Percentiles rank a stretch among this genome's conserved stretches.
Conservation (phyloP, 169 alveolate species). For the Plasmodium sp. region DNA sequence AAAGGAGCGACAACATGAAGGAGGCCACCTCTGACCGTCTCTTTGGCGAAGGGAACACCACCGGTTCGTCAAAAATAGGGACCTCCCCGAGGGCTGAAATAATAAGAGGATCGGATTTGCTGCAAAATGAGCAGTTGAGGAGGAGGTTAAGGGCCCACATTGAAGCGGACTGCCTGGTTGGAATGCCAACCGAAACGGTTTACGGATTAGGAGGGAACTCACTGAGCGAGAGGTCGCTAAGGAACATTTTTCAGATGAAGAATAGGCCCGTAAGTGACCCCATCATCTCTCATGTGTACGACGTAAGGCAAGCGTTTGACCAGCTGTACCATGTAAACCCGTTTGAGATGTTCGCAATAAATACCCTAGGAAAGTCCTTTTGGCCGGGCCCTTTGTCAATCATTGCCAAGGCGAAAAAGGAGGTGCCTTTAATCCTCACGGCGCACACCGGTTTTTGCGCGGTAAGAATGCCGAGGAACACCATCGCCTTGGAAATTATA, state of each 20-base stretch:
- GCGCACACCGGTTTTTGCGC: constrained; percentile 91
- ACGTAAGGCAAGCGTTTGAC: constrained; percentile 85
- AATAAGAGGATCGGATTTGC: constrained; percentile 37
- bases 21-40: neutral
- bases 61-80: neutral
- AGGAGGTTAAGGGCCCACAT: constrained; percentile 60
- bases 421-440: constrained; percentile 87
- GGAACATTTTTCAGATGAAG: constrained; percentile 91
- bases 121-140: constrained; percentile 23
- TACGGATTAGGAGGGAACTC: constrained; percentile 98
- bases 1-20: neutral
- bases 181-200: constrained; percentile 98
- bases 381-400: constrained; percentile 98
- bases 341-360: constrained; percentile 78
- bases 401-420: constrained; percentile 87
- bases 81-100: constrained; percentile 20
- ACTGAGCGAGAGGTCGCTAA: constrained; percentile 88
- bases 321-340: constrained; percentile 85
- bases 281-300: constrained; percentile 93
- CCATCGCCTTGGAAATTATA: constrained; percentile 88
- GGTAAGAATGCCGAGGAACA: constrained; percentile 94
- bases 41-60: neutral
- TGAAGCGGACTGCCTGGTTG: constrained; percentile 89
- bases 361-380: constrained; percentile 84
- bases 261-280: constrained; percentile 96